Conservation (phyloP, 1,139 yeast genomes). For the Saccharomyces hybrid region DNA sequence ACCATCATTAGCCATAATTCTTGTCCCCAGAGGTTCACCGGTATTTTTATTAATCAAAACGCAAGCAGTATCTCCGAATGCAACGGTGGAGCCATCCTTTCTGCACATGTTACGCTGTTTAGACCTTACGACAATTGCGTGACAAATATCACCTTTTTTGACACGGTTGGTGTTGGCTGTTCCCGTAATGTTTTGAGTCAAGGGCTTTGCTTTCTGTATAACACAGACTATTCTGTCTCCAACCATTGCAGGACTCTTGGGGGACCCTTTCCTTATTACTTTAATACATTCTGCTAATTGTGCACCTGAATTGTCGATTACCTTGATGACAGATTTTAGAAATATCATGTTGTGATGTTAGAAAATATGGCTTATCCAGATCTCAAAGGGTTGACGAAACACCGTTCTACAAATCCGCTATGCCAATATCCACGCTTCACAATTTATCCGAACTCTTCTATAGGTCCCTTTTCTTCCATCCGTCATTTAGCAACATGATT, state of each 20-base stretch:
- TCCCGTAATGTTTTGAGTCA: slow-evolving; percentile 54
- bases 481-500: background rate
- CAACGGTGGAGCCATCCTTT: slow-evolving; percentile 77
- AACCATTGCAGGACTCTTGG: slow-evolving; percentile 71
- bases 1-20: slow-evolving; percentile 58
- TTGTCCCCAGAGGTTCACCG: slow-evolving; percentile 91
- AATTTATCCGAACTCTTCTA: background rate
- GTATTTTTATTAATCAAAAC: slow-evolving; percentile 81
- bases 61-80: slow-evolving; percentile 96
- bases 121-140: slow-evolving; percentile 92
- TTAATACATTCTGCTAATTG: slow-evolving; percentile 93
- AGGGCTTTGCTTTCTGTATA: slow-evolving; percentile 82
- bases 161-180: slow-evolving; percentile 72
- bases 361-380: background rate
- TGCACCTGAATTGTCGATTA: slow-evolving; percentile 93
- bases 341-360: slow-evolving; percentile 52
- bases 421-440: background rate
- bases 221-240: slow-evolving; percentile 95
- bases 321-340: slow-evolving; percentile 80
- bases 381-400: background rate
- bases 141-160: slow-evolving; percentile 90
- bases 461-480: background rate
- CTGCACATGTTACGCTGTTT: slow-evolving; percentile 71
- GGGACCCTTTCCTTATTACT: slow-evolving; percentile 79
- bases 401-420: background rate